phyloP scores from a whole-genome alignment of 768 basidiomycete genomes.

The Hypholoma fasciculare region DNA sequence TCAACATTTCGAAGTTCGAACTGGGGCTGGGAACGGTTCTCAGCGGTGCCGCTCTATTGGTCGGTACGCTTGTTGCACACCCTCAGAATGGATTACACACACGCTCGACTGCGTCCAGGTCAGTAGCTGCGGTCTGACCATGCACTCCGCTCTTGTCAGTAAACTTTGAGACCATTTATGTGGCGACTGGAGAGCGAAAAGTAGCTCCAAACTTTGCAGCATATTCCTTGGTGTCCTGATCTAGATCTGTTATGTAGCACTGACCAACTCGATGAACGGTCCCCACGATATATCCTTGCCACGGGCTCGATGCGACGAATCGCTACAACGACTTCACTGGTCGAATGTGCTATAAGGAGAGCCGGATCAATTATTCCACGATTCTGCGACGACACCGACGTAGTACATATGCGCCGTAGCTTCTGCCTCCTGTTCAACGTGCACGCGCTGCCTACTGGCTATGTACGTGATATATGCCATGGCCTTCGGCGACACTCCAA shows the following conservation, averaged over 20 bases:
- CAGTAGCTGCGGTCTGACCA: conserved; percentile 38
- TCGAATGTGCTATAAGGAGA: conserved; percentile 32
- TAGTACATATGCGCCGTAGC: too few species aligned
- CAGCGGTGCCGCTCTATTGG: conserved; percentile 56
- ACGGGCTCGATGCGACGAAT: conserved; percentile 24
- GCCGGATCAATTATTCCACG: conserved; percentile 48
- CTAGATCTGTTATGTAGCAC: conserved; percentile 15
- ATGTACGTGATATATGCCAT: too few species aligned
- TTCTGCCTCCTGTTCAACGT: too few species aligned
- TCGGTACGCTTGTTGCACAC: conserved; percentile 45
- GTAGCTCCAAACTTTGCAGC: conserved; percentile 14
- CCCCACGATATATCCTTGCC: conserved; percentile 24
- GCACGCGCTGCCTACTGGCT: too few species aligned
- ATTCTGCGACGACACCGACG: too few species aligned
- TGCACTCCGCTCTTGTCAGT: conserved; percentile 25
- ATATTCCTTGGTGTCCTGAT: conserved; percentile 22
- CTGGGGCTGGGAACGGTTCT: conserved; percentile 54
- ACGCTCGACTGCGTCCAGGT: conserved; percentile 55
- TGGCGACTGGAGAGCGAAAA: conserved; percentile 26
- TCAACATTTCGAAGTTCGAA: conserved; percentile 53
- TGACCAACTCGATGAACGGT: conserved; percentile 12
- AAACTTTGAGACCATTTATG: conserved; percentile 24
- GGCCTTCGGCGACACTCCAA: too few species aligned
- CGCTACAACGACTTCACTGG: conserved; percentile 17
- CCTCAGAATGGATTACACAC: conserved; percentile 4